Base-by-base conservation (phyloP, 2,329 filamentous ascomycete species). In the Pseudocercospora ulei region DNA sequence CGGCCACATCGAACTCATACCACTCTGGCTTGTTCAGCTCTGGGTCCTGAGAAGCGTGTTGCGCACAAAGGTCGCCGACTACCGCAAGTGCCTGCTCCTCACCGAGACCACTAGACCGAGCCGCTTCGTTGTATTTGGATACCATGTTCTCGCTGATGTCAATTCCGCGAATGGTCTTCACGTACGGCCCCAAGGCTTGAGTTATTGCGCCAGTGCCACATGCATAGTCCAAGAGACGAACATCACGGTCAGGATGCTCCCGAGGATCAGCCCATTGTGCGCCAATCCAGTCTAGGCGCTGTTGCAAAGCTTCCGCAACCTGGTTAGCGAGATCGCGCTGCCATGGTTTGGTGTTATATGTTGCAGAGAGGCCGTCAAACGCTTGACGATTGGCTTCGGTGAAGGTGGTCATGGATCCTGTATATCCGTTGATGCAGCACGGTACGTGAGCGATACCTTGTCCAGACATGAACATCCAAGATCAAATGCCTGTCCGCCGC, bases 1-100 rank as follows among this genome's bases (percentile, higher is more conserved):
- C 58, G 1, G 58, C 65, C 6, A 68, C 42, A 36, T 69, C 66
- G 44, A 67, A 69, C 23, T 58, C 45, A 11, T 56, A 49, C 48
- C 54, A 65, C 22, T 64, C 54, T 0, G 53, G 38, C 0, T 40
- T 50, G 0, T 49, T 40, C 4, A 66, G 35, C 1, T 51, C 22
- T 0, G 50, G 13, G 0, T 58, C 50, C 4, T 17, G 31, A 1
- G 18, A 56, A 36, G 3, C 54, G 3, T 22, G 16, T 17, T 39
- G 54, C 23, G 57, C 50, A 29, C 63, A 56, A 0, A 68, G 47
- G 42, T 69, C 56, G 5, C 62, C 57, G 7, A 56, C 47, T 3
- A 55, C 48, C 4, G 58, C 57, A 16, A 46, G 30, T 2, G 54
- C 51, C 46, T 53, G 51, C 25, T 54, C 51, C 4, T 43, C 38